Base-by-base conservation (phyloP, 139 green algal genomes). In the Chlorella sp. region DNA sequence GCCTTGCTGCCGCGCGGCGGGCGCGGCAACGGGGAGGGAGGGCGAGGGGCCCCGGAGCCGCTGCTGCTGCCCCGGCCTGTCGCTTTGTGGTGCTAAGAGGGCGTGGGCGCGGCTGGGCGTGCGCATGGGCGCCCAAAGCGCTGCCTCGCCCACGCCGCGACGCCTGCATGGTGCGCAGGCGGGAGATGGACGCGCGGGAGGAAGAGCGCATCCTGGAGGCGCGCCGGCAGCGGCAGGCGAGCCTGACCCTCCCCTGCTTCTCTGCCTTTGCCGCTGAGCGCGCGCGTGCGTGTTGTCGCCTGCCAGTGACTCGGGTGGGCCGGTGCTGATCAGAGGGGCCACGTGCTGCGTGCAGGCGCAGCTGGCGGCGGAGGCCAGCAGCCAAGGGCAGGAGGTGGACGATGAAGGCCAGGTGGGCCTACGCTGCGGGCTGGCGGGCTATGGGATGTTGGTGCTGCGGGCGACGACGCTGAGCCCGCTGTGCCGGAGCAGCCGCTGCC, bases 151-250 rank as follows among this genome's bases (percentile, higher is more conserved):
- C 51, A 19, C 51, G 21, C 29, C 21, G 27, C 53, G 29, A 35
- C 17, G 29, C 25, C 29, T 5, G 11, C 56, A 12, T 64, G 56
- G 11, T 42, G 27, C 12, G 25, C 31, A 8, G 40, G n/a, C 5
- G 40, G 61, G 5, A 21, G 45, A 12, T 35, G 66, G 35, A 40
- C 45, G 12, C 33, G 60, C 59, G 71, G 58, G 59, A 82, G 43
- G 33, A 77, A 12, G 68, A 85, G 67, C 75, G 67, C 31, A 77
- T 86, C 53, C 60, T 79, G 72, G 46, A 70, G 58, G 41, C 45
- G 59, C 62, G 76, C 17, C 76, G 77, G 76, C 46, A 51, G 60
- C 72, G 72, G 60, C 60, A 66, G 53, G 62, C 62, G 8, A 38
- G 41, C 36, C 45, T 40, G n/a, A n/a, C n/a, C n/a, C n/a, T n/a